Base-by-base conservation (phyloP, 495 filamentous ascomycete species). In the Neurospora sp. region DNA sequence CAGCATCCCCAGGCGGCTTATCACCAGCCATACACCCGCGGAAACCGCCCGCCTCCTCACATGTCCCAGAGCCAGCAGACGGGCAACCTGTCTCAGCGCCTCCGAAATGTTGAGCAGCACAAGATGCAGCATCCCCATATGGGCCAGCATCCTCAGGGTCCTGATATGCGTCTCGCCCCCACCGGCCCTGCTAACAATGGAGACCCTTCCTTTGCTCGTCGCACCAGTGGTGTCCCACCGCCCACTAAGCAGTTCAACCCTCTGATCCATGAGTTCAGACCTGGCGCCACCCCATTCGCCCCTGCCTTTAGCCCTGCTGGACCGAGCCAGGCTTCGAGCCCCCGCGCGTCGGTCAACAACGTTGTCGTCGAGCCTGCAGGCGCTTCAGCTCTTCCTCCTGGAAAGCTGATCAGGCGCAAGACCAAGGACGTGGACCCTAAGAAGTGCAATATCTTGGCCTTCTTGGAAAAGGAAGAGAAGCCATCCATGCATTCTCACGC, bases 251-350 rank as follows among this genome's bases (percentile, higher is more conserved):
- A 93, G 79, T 88, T 97, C 82, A 96, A 97, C 75, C 93, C 92
- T 2, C 90, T 89, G 69, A 94, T 91, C 40, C 86, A 89, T 76
- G 94, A 96, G 76, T 97, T 97, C 82, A 89, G 90, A 74, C 93
- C 93, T 4, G 94, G 90, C 76, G 89, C 93, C 9, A 65, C 53
- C 6, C 53, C 53, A 3, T 89, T 91, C 45, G 93, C 93, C 4
- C 89, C 84, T 61, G 84, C 90, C 0, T 97, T 97, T 81, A 93
- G 87, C 73, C 94, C 93, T n/a, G 87, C 85, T 75, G 87, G 85
- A 73, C 86, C 85, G 69, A 90, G 88, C 75, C 84, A 83, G 73
- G 84, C 87, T 20, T 92, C 91, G 20, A 93, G 89, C 78, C 90
- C 91, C 12, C 86, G 86, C 69, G 84, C 88, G 3, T 87, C 81